Conservation (phyloP, 139 green algal species). For the Trebouxia sp. region DNA sequence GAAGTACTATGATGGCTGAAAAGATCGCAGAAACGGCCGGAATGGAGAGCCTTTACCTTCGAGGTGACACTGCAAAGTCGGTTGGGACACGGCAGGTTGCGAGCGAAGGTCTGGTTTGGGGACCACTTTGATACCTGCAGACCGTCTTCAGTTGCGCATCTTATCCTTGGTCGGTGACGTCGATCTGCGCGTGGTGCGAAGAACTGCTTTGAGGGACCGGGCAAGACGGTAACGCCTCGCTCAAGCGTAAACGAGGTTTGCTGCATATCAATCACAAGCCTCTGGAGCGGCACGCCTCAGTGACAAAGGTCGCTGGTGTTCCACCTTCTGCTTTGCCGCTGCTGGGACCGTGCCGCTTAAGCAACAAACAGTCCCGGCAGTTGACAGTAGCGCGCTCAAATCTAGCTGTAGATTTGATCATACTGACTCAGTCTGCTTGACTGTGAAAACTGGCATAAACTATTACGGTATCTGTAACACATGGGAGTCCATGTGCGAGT, state of each 20-base stretch:
- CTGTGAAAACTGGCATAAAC: too few relatives aligned
- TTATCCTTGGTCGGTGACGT: neutral
- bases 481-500: too few relatives aligned
- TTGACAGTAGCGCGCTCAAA: too few relatives aligned
- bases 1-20: neutral
- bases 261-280: neutral
- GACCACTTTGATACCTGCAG: conserved; percentile 9
- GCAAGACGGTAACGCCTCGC: neutral
- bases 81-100: neutral
- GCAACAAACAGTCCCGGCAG: too few relatives aligned
- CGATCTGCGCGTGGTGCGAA: neutral
- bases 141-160: neutral
- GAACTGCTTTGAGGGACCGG: too few relatives aligned
- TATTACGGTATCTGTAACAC: too few relatives aligned
- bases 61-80: neutral
- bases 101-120: neutral
- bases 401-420: too few relatives aligned
- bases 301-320: too few relatives aligned
- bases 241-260: neutral
- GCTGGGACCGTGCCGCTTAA: too few relatives aligned
- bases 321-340: too few relatives aligned
- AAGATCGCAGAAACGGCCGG: neutral
- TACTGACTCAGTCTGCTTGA: too few relatives aligned
- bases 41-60: neutral
- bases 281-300: too few relatives aligned